These are phyloP conservation scores for Stachybotrys echinatus DNA, from an alignment of 2,329 filamentous ascomycete genomes.

Conservation along the genomic window DNA sequence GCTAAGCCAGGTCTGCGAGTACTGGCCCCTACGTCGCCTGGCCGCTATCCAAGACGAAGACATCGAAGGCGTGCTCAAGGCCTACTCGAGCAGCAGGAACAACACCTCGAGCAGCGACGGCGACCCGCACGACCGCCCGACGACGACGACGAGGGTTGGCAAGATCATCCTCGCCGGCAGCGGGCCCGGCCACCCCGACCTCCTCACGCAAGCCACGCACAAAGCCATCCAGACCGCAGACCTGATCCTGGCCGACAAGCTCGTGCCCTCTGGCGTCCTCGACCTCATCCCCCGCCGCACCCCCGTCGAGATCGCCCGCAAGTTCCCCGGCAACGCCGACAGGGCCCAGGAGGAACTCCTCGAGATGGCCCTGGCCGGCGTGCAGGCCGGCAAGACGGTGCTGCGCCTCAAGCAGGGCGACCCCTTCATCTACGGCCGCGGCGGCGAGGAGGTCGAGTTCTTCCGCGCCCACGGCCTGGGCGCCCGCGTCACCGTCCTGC, in stretches of 20 bases:
- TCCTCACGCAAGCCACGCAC: slow-evolving; percentile 78
- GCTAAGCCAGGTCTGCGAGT: slow-evolving; percentile 95
- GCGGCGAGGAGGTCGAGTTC: slow-evolving; percentile 85
- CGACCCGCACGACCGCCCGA: slow-evolving; percentile 8
- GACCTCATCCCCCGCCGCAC: slow-evolving; percentile 88
- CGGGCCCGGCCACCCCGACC: slow-evolving; percentile 86
- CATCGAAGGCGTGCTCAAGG: slow-evolving; percentile 68
- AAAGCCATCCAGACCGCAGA: slow-evolving; percentile 71
- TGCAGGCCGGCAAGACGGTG: slow-evolving; percentile 65
- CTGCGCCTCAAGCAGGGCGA: slow-evolving; percentile 93
- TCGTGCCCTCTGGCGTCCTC: slow-evolving; percentile 78
- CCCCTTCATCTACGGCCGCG: slow-evolving; percentile 91
- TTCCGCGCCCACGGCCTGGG: slow-evolving; percentile 69
- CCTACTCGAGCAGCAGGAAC: slow-evolving; percentile 47
- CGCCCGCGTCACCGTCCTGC: slow-evolving; percentile 64
- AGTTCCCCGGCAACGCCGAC: slow-evolving; percentile 97
- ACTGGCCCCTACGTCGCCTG: slow-evolving; percentile 86
- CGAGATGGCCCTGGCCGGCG: slow-evolving; percentile 66
- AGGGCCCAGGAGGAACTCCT: slow-evolving; percentile 87
- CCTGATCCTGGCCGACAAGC: slow-evolving; percentile 79
- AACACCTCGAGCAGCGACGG: slow-evolving; percentile 13
- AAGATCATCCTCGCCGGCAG: slow-evolving; percentile 85
- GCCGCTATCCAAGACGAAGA: slow-evolving; percentile 76
- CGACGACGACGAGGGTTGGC: slow-evolving; percentile 38
- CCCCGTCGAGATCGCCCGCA: slow-evolving; percentile 85